Evolutionary conservation across 2,329 filamentous ascomycete species (phyloP).

Genomic region (Tolypocladium cylindrosporum): DNA sequence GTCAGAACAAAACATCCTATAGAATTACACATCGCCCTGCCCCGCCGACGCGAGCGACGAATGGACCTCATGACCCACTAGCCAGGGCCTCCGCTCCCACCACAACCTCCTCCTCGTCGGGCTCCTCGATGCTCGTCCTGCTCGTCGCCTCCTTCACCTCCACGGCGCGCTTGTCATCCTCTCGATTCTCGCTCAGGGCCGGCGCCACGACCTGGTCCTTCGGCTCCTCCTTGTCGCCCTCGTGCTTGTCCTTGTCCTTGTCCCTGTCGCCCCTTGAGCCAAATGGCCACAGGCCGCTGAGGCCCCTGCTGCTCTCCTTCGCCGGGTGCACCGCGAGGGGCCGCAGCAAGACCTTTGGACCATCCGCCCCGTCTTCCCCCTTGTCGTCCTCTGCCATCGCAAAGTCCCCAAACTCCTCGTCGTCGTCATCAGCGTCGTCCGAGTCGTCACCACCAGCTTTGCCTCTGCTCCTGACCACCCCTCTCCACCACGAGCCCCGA

Average conservation of each 20-base stretch:
- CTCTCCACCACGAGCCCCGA: slow-evolving; percentile 40
- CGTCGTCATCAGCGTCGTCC: slow-evolving; percentile 44
- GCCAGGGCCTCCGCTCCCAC: slow-evolving; percentile 11
- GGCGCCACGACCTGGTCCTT: slow-evolving; percentile 7
- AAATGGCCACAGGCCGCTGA: slow-evolving; percentile 51
- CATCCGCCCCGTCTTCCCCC: slow-evolving; percentile 13
- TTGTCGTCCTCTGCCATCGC: slow-evolving; percentile 48
- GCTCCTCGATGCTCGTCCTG: slow-evolving; percentile 49
- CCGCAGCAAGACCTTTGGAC: slow-evolving; percentile 39
- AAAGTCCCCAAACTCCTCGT: slow-evolving; percentile 61
- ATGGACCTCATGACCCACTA: background rate
- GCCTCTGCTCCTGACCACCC: slow-evolving; percentile 24
- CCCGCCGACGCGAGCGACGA: background rate
- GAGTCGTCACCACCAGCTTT: slow-evolving; percentile 35
- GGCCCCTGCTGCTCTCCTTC: slow-evolving; percentile 26
- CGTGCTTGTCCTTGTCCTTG: slow-evolving; percentile 15
- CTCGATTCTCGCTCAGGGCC: slow-evolving; percentile 2
- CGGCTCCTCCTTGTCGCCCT: slow-evolving; percentile 18
- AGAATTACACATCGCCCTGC: slow-evolving; percentile 2
- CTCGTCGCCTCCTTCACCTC: slow-evolving; percentile 43
- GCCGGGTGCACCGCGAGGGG: slow-evolving; percentile 44
- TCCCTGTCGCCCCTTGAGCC: slow-evolving; percentile 26
- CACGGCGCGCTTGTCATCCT: slow-evolving; percentile 34
- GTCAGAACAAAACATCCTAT: slow-evolving; percentile 1
- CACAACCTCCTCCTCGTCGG: slow-evolving; percentile 43